These are phyloP conservation scores for Neonectria sp. DNA, from an alignment of 2,329 filamentous ascomycete genomes.

Conservation along the genomic window DNA sequence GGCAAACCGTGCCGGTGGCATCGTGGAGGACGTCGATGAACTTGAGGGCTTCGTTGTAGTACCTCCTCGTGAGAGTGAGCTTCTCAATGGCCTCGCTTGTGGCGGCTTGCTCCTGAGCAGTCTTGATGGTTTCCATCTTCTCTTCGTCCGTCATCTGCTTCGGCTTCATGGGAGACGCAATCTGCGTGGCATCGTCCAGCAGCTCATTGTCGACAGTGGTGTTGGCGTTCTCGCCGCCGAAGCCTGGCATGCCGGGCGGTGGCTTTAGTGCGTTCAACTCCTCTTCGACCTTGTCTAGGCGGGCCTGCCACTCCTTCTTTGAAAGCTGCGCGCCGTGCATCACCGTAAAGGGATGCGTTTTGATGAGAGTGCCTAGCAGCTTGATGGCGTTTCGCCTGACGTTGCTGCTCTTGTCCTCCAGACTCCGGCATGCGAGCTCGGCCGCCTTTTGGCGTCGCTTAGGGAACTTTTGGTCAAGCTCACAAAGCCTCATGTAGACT, in stretches of 20 bases:
- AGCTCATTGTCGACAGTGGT: constrained; percentile 82
- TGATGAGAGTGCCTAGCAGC: constrained; percentile 87
- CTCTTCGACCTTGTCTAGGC: constrained; percentile 85
- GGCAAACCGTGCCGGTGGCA: constrained; percentile 84
- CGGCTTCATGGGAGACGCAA: constrained; percentile 79
- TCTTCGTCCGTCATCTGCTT: constrained; percentile 83
- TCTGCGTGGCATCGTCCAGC: constrained; percentile 89
- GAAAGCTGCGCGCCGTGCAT: constrained; percentile 92
- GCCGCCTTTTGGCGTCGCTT: constrained; percentile 91
- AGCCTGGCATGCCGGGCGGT: constrained; percentile 76
- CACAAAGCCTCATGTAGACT: constrained; percentile 92
- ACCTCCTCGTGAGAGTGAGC: constrained; percentile 88
- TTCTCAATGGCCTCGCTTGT: constrained; percentile 91
- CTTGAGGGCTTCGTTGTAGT: constrained; percentile 92
- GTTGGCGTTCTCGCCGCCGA: constrained; percentile 75
- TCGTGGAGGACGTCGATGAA: constrained; percentile 94
- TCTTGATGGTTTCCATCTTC: constrained; percentile 79
- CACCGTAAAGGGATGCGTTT: constrained; percentile 93
- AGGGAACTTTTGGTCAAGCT: constrained; percentile 95
- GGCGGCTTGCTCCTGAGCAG: constrained; percentile 88
- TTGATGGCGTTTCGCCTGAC: constrained; percentile 97
- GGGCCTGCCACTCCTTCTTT: constrained; percentile 86
- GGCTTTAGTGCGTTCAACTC: constrained; percentile 88
- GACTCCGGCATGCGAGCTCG: constrained; percentile 87
- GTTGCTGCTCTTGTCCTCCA: constrained; percentile 98